A percentile compares a stretch with the other conserved stretches of the same genome.
Evolutionary conservation across 176 grass and related monocot genomes (phyloP).

Genomic region (Alopecurus myosuroides): DNA sequence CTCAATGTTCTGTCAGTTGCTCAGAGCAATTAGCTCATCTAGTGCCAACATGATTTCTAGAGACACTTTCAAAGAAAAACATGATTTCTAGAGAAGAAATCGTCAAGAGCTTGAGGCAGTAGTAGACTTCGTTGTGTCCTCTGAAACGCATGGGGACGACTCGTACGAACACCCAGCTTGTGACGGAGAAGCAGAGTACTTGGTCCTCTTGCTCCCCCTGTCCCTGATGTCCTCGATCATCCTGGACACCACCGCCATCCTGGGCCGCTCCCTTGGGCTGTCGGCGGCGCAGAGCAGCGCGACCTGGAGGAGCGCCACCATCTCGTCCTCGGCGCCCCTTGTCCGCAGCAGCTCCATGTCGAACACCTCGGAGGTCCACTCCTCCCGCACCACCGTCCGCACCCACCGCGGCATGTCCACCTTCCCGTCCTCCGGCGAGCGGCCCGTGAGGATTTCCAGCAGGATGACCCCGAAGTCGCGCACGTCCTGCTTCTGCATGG

Average conservation of each 20-base stretch:
- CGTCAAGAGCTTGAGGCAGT: constrained; percentile 44
- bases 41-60: no score
- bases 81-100: no score
- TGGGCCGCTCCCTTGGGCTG: constrained; percentile 48
- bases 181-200: constrained; percentile 61
- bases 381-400: constrained; percentile 45
- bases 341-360: constrained; percentile 66
- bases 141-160: constrained; percentile 56
- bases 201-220: constrained; percentile 69
- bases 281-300: constrained; percentile 73
- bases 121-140: constrained; percentile 49
- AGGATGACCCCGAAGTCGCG: constrained; percentile 68
- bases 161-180: constrained; percentile 35
- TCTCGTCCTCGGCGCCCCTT: constrained; percentile 76
- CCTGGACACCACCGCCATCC: constrained; percentile 75
- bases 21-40: no score
- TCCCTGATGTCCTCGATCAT: constrained; percentile 94
- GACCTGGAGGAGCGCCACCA: constrained; percentile 84
- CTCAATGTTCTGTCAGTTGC: no score
- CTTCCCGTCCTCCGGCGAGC: constrained; percentile 28
- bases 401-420: constrained; percentile 59
- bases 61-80: no score
- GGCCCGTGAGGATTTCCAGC: constrained; percentile 77
- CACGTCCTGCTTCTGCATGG: constrained; percentile 54
- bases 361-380: constrained; percentile 80